Conservation (phyloP, 2,329 filamentous ascomycete species). For the Apiospora arundinis region DNA sequence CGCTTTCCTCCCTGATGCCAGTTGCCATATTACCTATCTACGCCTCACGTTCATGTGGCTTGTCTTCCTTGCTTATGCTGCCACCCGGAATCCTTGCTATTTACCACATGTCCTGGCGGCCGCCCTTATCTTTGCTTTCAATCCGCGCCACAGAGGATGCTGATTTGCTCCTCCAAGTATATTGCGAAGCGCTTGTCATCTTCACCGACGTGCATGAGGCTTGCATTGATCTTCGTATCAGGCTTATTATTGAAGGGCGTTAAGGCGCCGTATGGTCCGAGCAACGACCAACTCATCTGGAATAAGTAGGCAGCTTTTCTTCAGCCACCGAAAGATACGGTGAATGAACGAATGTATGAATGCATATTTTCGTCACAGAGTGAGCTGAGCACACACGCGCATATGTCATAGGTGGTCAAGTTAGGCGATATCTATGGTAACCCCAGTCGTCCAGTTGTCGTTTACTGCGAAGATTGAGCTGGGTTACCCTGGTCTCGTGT, state of each 20-base stretch:
- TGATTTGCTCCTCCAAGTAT: background rate
- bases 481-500: constrained; percentile 3
- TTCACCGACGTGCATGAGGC: background rate
- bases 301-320: too few species aligned
- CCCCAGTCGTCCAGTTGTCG: background rate
- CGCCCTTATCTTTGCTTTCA: background rate
- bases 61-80: background rate
- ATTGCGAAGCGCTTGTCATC: background rate
- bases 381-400: too few species aligned
- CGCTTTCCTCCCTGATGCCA: background rate
- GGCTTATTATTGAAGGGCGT: too few species aligned
- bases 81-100: background rate
- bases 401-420: too few species aligned
- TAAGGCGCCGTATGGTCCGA: too few species aligned
- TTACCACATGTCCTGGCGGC: background rate
- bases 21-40: background rate
- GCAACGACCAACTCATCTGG: too few species aligned
- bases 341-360: too few species aligned
- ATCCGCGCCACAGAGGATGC: background rate
- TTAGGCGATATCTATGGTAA: background rate
- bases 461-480: background rate
- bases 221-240: too few species aligned
- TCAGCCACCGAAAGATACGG: too few species aligned
- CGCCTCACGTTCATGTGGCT: background rate
- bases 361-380: too few species aligned